phyloP scores from a whole-genome alignment of 306 rosid species.

The Psophocarpus tetragonolobus region DNA sequence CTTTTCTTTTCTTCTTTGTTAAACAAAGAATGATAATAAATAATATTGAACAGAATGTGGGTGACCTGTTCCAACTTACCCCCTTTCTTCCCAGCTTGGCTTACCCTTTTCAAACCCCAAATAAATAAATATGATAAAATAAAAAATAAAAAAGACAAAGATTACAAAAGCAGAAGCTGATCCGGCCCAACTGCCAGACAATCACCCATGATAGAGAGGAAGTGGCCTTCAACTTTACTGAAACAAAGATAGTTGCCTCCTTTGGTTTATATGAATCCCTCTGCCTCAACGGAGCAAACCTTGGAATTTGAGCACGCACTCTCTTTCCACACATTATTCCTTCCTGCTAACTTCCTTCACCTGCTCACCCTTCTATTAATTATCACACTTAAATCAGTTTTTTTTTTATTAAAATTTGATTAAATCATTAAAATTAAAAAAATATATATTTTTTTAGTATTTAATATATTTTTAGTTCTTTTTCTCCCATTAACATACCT shows the following conservation, averaged over 20 bases:
- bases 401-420: too few relatives aligned
- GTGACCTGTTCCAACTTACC: slow-evolving; percentile 46
- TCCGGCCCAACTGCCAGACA: slow-evolving; percentile 63
- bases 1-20: not conserved
- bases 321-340: slow-evolving; percentile 16
- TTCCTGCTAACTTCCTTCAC: too few relatives aligned
- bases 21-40: slow-evolving; percentile 16
- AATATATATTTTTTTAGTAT: too few relatives aligned
- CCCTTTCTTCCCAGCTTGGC: slow-evolving; percentile 39
- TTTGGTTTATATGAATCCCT: slow-evolving; percentile 11
- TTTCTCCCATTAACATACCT: too few relatives aligned
- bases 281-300: slow-evolving; percentile 3
- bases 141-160: not conserved
- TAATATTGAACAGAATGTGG: slow-evolving; percentile 17
- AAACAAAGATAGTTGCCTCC: slow-evolving; percentile 40
- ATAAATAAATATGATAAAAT: not conserved
- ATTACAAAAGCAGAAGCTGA: slow-evolving; percentile 41
- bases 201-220: slow-evolving; percentile 58
- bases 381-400: too few relatives aligned
- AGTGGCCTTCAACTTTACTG: slow-evolving; percentile 37
- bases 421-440: too few relatives aligned
- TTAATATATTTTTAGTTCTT: too few relatives aligned
- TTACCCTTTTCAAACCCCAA: slow-evolving; percentile 15
- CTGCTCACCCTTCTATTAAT: too few relatives aligned
- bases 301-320: not conserved